phyloP scores from a whole-genome alignment of 1,284 basidiomycete species.

The Trichosporon coremiiforme region DNA sequence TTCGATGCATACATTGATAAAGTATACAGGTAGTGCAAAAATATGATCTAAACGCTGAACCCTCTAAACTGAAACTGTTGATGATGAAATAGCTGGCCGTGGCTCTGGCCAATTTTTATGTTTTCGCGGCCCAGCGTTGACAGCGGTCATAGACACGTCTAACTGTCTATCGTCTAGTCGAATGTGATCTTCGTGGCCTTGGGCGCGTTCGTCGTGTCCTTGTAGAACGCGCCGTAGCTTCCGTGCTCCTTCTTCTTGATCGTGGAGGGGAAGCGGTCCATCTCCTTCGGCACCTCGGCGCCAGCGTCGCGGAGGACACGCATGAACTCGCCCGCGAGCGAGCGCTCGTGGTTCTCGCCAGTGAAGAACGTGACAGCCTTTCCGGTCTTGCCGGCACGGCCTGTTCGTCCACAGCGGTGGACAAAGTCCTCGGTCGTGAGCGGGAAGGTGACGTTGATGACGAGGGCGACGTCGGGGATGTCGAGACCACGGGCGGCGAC shows the following conservation, averaged over 20 bases:
- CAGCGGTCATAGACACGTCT: too few relatives aligned
- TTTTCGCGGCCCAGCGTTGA: background rate
- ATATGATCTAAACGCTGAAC: slow-evolving; percentile 2
- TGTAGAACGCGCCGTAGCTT: slow-evolving; percentile 69
- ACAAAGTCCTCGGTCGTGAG: slow-evolving; percentile 88
- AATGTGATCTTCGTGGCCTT: slow-evolving; percentile 90
- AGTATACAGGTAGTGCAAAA: slow-evolving; percentile 14
- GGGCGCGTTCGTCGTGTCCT: slow-evolving; percentile 72
- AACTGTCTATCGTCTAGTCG: slow-evolving; percentile 46
- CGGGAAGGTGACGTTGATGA: slow-evolving; percentile 96
- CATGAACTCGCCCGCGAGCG: slow-evolving; percentile 92
- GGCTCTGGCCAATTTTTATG: background rate
- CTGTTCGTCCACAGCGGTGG: slow-evolving; percentile 94
- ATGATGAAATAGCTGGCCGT: background rate
- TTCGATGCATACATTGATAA: slow-evolving; percentile 15
- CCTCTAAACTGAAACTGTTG: slow-evolving; percentile 1
- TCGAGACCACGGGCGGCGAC: slow-evolving; percentile 96
- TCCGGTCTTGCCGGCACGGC: slow-evolving; percentile 86
- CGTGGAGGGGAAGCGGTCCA: slow-evolving; percentile 91
- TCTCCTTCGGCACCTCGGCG: slow-evolving; percentile 67
- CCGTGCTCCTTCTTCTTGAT: slow-evolving; percentile 83
- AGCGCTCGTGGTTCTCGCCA: slow-evolving; percentile 77
- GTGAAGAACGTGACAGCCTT: slow-evolving; percentile 98
- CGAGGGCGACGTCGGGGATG: slow-evolving; percentile 91
- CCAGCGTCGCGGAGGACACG: slow-evolving; percentile 87